Evolutionary conservation across 257 asterid species (phyloP).

Genomic region (Verbena officinalis): DNA sequence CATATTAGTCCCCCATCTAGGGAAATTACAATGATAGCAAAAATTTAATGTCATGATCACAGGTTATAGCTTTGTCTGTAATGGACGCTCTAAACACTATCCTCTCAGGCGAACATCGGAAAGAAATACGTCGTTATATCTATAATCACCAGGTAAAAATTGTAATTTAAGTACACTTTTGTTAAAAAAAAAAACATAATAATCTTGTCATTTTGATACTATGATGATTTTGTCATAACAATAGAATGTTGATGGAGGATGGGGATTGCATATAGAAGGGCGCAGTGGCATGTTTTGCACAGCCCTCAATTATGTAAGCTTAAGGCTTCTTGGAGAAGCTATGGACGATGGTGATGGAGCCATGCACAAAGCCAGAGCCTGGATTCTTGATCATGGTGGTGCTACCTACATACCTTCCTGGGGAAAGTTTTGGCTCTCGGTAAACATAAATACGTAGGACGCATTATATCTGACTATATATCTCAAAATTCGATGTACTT

Average conservation of each 20-base stretch:
- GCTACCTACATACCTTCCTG: constrained; percentile 66
- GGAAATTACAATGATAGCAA: too few relatives aligned
- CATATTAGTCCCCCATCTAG: too few relatives aligned
- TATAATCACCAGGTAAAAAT: constrained; percentile 79
- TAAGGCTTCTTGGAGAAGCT: constrained; percentile 61
- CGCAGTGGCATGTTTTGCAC: constrained; percentile 72
- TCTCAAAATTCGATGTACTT: too few relatives aligned
- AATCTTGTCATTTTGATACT: too few relatives aligned
- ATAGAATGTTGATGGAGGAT: constrained; percentile 80
- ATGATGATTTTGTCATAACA: too few relatives aligned
- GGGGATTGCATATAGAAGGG: constrained; percentile 85
- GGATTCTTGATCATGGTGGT: constrained; percentile 80
- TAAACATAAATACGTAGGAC: constrained; percentile 23
- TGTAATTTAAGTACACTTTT: too few relatives aligned
- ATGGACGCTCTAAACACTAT: constrained; percentile 51
- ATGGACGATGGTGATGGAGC: constrained; percentile 40
- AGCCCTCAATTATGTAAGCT: constrained; percentile 54
- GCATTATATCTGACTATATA: too few relatives aligned
- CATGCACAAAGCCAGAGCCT: constrained; percentile 53
- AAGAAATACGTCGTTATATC: constrained; percentile 62
- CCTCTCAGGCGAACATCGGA: constrained; percentile 51
- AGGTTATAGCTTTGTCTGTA: constrained; percentile 55
- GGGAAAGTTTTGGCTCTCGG: constrained; percentile 76
- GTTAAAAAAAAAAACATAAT: too few relatives aligned
- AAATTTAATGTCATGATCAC: background rate